Evolutionary conservation across 2,329 filamentous ascomycete genomes (phyloP), one percentile per base, ranked within the genome.

Genomic region (Ramichloridium luteum): DNA sequence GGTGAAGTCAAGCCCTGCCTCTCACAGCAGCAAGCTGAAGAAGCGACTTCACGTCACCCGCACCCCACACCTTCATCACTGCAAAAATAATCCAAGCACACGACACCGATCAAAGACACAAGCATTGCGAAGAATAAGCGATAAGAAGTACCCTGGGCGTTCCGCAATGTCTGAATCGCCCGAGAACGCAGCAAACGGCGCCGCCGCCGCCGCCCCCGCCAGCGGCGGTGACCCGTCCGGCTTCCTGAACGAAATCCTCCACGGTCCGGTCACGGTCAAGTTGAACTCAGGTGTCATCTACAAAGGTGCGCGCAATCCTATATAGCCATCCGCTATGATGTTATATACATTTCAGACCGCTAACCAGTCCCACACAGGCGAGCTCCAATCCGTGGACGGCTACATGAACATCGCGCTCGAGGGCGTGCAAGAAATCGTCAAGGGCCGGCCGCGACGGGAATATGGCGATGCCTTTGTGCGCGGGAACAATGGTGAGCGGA

Each of bases 401-500:
- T 98, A 96, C 63, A 98, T 98, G 90, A 98, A 98, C 63, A 94
- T 98, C 56, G 88, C 90, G 9, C 72, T 98, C 16, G 90, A 98
- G 60, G 90, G 93, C 62, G 93, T 85, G 13, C 78, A 83, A 44
- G 90, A 98, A 61, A 85, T 78, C 48, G 80, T 94, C 46, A 80
- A 93, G 52, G 88, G 86, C 25, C 72, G 76, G 43, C 74, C 88
- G 60, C 72, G 80, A 49, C 72, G 82, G 49, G 80, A 73, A 33
- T 94, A 93, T 55, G 88, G 88, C 5, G 88, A 96, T 65, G 84
- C 88, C 4, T 96, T 96, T 57, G 81, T 96, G 36, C 73, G 88
- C 57, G 88, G 88, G 47, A 96, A 96, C 62, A 96, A 96, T 53
- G 88, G 88, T 92, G 45, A 32, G 47, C n/a, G n/a, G n/a, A n/a